Percentiles rank a stretch among this genome's conserved stretches.
phyloP scores from a whole-genome alignment of 1,284 basidiomycete species.

The Irpex sp. region DNA sequence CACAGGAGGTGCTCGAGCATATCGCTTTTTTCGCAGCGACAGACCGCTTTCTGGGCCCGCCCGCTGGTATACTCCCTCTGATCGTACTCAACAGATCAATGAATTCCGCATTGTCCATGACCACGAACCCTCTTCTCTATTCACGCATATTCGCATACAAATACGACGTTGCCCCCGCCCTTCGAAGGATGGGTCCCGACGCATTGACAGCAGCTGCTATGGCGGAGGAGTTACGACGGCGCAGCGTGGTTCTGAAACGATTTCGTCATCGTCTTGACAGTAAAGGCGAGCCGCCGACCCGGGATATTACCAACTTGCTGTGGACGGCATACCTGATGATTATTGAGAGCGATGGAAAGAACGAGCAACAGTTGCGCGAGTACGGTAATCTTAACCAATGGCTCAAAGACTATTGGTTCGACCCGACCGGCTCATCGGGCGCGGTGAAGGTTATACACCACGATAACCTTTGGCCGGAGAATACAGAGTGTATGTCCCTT shows the following conservation, averaged over 20 bases:
- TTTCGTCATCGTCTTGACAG: constrained; percentile 42
- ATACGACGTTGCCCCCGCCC: constrained; percentile 35
- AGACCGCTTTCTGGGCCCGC: constrained; percentile 28
- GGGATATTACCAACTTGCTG: constrained; percentile 30
- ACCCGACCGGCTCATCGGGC: constrained; percentile 31
- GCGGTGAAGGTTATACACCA: constrained; percentile 23
- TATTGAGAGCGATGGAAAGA: constrained; percentile 54
- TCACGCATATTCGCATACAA: constrained; percentile 38
- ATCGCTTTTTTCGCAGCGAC: constrained; percentile 37
- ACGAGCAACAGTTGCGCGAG: constrained; percentile 39
- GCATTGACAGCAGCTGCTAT: constrained; percentile 23
- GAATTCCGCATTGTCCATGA: constrained; percentile 29
- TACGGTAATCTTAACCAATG: constrained; percentile 34
- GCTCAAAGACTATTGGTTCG: constrained; percentile 36
- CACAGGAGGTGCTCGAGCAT: constrained; percentile 38
- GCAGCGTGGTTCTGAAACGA: constrained; percentile 51
- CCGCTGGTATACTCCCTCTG: constrained; percentile 30
- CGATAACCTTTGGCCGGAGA: constrained; percentile 31
- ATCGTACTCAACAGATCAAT: constrained; percentile 36
- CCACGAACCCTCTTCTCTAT: constrained; percentile 40
- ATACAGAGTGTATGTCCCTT: constrained; percentile 30
- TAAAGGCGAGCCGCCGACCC: constrained; percentile 16
- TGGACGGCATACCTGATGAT: constrained; percentile 53
- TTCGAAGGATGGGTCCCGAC: constrained; percentile 25
- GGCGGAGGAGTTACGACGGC: constrained; percentile 38